A percentile compares a stretch with the other conserved stretches of the same genome.
phyloP scores from a whole-genome alignment of 345 rosid species.

The Eucalyptus albens region DNA sequence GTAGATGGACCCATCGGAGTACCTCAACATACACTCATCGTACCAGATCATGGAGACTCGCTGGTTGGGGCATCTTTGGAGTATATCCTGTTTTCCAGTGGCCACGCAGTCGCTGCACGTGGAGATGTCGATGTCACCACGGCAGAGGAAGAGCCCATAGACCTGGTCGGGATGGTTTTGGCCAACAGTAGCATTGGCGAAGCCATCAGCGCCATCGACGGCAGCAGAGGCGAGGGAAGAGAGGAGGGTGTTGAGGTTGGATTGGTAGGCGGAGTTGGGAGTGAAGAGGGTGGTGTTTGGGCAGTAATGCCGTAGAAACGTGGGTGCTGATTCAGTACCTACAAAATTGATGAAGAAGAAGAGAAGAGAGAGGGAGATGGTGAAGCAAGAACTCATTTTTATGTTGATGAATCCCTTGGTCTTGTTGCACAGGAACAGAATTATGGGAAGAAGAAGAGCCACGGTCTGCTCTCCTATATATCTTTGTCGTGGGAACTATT shows the following conservation, averaged over 20 bases:
- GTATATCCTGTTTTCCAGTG: not conserved
- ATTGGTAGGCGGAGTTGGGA: not conserved
- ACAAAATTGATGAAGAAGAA: not conserved
- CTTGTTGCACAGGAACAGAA: not conserved
- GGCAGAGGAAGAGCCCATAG: constrained; percentile 32
- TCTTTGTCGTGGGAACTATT: not conserved
- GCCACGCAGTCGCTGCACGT: not conserved
- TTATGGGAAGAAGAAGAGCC: not conserved
- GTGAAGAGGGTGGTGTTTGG: not conserved
- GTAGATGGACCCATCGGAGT: not conserved
- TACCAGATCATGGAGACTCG: constrained; percentile 5
- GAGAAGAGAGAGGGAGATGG: not conserved
- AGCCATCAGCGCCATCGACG: not conserved
- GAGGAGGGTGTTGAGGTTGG: not conserved
- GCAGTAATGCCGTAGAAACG: not conserved
- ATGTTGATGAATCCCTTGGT: not conserved
- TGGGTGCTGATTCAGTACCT: not conserved
- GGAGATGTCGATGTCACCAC: not conserved
- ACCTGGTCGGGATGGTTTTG: not conserved
- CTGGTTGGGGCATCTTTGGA: constrained; percentile 12
- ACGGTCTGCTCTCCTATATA: not conserved
- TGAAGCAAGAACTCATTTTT: not conserved
- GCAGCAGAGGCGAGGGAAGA: not conserved
- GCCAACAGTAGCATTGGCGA: not conserved
- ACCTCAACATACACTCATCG: constrained; percentile 15